These are phyloP conservation scores for Tuber melanosporum DNA, from an alignment of 495 filamentous ascomycete species.

Conservation along the genomic window DNA sequence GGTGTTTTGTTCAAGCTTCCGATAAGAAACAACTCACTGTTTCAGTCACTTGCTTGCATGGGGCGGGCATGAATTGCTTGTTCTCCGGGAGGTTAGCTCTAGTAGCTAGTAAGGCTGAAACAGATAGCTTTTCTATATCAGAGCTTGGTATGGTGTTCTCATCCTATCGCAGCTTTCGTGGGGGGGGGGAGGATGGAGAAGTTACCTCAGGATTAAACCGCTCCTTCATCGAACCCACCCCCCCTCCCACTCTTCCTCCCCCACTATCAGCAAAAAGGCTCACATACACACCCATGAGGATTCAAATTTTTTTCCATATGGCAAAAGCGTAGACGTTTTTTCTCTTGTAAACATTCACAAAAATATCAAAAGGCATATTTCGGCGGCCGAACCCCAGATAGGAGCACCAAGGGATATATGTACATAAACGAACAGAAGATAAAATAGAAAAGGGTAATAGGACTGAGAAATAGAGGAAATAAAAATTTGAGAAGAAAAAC, in stretches of 20 bases:
- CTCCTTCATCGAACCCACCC: neutral
- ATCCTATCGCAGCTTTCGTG: neutral
- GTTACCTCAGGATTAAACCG: neutral
- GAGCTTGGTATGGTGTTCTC: neutral
- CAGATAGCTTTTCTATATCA: neutral
- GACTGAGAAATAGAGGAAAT: slow-evolving; percentile 24
- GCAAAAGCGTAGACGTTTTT: neutral
- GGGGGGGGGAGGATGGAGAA: neutral
- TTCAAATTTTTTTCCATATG: neutral
- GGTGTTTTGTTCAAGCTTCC: neutral
- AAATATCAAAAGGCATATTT: slow-evolving; percentile 15
- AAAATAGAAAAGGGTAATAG: slow-evolving; percentile 26
- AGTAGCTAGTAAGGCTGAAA: slow-evolving; percentile 3
- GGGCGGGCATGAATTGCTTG: slow-evolving; percentile 1
- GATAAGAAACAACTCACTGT: slow-evolving; percentile 35
- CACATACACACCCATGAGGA: neutral
- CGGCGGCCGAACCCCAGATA: slow-evolving; percentile 10
- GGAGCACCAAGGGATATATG: slow-evolving; percentile 16
- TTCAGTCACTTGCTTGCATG: neutral
- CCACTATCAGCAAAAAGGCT: neutral
- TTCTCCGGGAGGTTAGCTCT: neutral
- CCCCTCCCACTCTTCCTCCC: neutral
- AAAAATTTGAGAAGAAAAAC: slow-evolving; percentile 25
- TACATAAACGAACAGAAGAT: slow-evolving; percentile 30
- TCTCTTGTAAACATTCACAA: slow-evolving; percentile 2